Evolutionary conservation across 225 moss, liverwort and hornwort genomes (phyloP), one percentile per base, ranked within the genome.

Genomic region (Polytrichum commune): DNA sequence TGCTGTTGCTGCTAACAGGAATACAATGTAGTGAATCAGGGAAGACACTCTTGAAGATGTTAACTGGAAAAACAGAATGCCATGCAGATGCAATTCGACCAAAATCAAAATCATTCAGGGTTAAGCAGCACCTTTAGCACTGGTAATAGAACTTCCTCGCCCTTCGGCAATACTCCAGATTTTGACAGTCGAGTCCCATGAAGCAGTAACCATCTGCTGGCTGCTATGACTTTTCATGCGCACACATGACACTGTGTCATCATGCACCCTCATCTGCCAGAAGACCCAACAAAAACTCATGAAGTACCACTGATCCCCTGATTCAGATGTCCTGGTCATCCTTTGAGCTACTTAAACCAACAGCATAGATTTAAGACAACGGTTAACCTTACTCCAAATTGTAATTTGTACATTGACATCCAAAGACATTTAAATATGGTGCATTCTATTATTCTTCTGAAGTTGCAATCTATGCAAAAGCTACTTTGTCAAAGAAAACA

Each of bases 141-240:
- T 83, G 67, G 84, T 73, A 73, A 81, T 79, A 94, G 92, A 94
- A 83, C 89, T 93, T 71, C 90, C 85, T 86, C 94, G 85, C 72
- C 97, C 97, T 82, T 98, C 94, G 58, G 85, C 94, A 65, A 98
- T 89, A 79, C 85, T 85, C 97, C 97, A 98, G 53, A 94, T 79
- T 82, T 92, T 98, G 24, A 98, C 80, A 69, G 94, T 91, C 66
- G 94, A 84, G 90, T 98, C 97, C 92, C 92, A 98, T 70, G 97
- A 98, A 16, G 90, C 92, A 70, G 94, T 94, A 64, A 98, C 74
- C 94, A 98, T 90, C 72, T 92, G 80, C 76, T 91, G 82, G 58
- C 83, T 85, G 67, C 83, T 80, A 71, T 73, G 79, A 77, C 86
- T 85, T 64, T 80, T 83, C 73, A 98, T 88, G 78, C 81, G 86